Percentiles rank a stretch among this genome's conserved stretches.
Evolutionary conservation across 345 rosid genomes (phyloP).

Genomic region (Eucalyptus lansdowneana): DNA sequence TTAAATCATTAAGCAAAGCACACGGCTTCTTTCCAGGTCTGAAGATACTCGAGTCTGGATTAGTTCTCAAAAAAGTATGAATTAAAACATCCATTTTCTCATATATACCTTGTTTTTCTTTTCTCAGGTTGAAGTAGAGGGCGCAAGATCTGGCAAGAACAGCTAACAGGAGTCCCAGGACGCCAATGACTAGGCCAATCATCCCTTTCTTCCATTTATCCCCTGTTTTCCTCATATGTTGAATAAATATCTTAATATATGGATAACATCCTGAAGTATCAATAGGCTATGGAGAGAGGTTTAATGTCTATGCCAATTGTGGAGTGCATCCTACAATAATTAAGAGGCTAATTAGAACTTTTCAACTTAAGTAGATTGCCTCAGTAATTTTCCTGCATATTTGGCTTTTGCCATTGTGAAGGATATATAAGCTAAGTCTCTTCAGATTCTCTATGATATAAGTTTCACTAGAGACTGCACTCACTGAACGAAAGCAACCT

Average conservation of each 20-base stretch:
- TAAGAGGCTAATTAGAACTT: too few relatives aligned
- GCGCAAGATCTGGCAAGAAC: not conserved
- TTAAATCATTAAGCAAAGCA: constrained; percentile 5
- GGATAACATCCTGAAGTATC: not conserved
- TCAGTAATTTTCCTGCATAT: too few relatives aligned
- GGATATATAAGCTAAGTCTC: too few relatives aligned
- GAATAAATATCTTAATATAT: not conserved
- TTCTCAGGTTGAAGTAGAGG: not conserved
- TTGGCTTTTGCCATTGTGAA: too few relatives aligned
- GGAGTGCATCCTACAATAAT: too few relatives aligned
- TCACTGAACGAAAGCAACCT: too few relatives aligned
- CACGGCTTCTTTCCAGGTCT: constrained; percentile 7
- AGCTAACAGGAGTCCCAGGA: not conserved
- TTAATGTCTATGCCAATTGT: too few relatives aligned
- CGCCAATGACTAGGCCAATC: not conserved
- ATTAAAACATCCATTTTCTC: not conserved
- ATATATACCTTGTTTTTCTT: not conserved
- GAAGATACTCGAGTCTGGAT: not conserved
- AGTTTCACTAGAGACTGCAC: too few relatives aligned
- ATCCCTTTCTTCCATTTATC: constrained; percentile 3
- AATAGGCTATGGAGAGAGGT: too few relatives aligned
- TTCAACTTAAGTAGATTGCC: too few relatives aligned
- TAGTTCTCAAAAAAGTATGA: not conserved
- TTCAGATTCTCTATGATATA: too few relatives aligned
- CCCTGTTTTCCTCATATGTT: not conserved